Evolutionary conservation across 495 filamentous ascomycete genomes (phyloP).

Genomic region (Oidiodendron maius): DNA sequence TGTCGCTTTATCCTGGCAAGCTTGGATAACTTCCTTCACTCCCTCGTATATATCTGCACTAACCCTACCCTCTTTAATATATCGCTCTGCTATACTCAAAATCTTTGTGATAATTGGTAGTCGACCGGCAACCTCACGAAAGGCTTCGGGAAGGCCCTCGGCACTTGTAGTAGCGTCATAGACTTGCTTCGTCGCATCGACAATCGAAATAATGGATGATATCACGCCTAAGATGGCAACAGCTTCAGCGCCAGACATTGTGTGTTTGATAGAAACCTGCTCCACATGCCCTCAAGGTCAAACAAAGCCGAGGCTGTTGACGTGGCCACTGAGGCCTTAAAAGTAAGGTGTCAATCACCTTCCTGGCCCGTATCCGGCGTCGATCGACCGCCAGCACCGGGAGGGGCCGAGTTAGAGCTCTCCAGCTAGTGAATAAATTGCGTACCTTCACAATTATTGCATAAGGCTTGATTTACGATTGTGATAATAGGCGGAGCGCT

Average conservation of each 20-base stretch:
- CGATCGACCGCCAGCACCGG: too few species aligned
- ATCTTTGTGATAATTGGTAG: slow-evolving; percentile 23
- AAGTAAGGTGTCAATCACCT: too few species aligned
- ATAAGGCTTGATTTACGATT: too few species aligned
- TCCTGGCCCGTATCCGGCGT: too few species aligned
- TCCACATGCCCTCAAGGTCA: too few species aligned
- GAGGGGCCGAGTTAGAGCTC: too few species aligned
- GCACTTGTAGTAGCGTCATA: slow-evolving; percentile 21
- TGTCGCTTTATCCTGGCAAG: slow-evolving; percentile 19
- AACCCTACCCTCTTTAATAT: slow-evolving; percentile 12
- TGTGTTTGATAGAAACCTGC: too few species aligned
- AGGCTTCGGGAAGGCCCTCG: slow-evolving; percentile 23
- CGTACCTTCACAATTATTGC: too few species aligned
- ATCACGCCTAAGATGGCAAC: slow-evolving; percentile 18
- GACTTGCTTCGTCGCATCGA: slow-evolving; percentile 22
- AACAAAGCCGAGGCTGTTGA: too few species aligned
- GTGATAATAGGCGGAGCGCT: too few species aligned
- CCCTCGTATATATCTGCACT: slow-evolving; percentile 14
- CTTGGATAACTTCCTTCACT: slow-evolving; percentile 15
- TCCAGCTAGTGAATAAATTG: too few species aligned
- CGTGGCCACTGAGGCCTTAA: too few species aligned
- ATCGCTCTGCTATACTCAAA: slow-evolving; percentile 10
- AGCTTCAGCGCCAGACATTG: slow-evolving; percentile 26
- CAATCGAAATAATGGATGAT: slow-evolving; percentile 23
- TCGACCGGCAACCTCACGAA: slow-evolving; percentile 22